Evolutionary conservation across 805 yeast species (phyloP).

Genomic region (Saturnispora halmiae): DNA sequence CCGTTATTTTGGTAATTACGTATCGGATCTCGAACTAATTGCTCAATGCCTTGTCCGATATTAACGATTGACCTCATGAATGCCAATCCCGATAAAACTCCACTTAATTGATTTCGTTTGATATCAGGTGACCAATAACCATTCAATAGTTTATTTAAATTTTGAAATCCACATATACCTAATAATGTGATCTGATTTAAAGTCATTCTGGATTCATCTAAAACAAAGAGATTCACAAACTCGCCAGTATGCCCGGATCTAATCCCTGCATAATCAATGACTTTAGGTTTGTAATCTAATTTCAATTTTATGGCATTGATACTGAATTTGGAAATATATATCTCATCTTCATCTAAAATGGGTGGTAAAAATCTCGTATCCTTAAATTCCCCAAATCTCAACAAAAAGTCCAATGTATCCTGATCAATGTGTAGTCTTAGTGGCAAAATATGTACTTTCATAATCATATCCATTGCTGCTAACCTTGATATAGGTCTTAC

Average conservation of each 20-base stretch:
- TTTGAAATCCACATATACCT: constrained; percentile 70
- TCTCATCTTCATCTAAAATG: constrained; percentile 42
- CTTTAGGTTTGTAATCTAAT: constrained; percentile 88
- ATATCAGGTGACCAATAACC: constrained; percentile 87
- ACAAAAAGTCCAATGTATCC: constrained; percentile 79
- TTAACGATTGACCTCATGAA: constrained; percentile 71
- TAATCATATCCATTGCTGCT: constrained; percentile 58
- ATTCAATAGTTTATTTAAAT: constrained; percentile 45
- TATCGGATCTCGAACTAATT: constrained; percentile 63
- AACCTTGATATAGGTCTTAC: constrained; percentile 55
- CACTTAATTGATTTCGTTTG: constrained; percentile 67
- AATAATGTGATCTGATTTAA: constrained; percentile 54
- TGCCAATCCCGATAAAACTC: constrained; percentile 74
- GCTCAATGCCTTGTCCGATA: constrained; percentile 69
- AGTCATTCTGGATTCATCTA: constrained; percentile 75
- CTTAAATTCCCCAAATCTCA: constrained; percentile 72
- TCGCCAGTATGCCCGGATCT: constrained; percentile 82
- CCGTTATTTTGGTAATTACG: constrained; percentile 71
- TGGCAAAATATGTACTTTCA: constrained; percentile 55
- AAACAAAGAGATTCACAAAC: constrained; percentile 76
- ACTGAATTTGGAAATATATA: constrained; percentile 60
- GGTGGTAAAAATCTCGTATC: constrained; percentile 58
- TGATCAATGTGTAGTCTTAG: constrained; percentile 82
- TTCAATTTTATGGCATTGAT: constrained; percentile 52
- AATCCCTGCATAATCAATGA: constrained; percentile 74